A percentile compares a stretch with the other conserved stretches of the same genome.
phyloP scores from a whole-genome alignment of 1,139 yeast species.

The Debaryomycetaceae sp. region DNA sequence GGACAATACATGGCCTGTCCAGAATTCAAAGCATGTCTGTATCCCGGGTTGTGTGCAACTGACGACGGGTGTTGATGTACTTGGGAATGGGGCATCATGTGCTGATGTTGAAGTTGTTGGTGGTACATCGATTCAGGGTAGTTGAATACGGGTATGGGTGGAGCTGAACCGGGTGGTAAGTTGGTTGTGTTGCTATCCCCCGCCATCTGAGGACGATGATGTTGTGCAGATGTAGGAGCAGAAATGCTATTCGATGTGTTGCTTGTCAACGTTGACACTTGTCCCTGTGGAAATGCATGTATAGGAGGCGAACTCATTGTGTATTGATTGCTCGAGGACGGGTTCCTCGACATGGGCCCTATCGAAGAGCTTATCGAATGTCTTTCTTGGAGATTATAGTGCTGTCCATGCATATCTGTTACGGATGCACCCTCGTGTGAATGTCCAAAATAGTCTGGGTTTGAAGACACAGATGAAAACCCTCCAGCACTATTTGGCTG shows the following conservation, averaged over 20 bases:
- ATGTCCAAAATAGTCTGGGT: neutral
- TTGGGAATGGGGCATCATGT: neutral
- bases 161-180: neutral
- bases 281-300: neutral
- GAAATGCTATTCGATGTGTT: neutral
- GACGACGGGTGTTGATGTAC: neutral
- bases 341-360: slow-evolving; percentile 6
- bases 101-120: neutral
- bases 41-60: neutral
- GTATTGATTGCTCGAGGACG: slow-evolving; percentile 3
- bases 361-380: slow-evolving; percentile 12
- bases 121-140: slow-evolving; percentile 1
- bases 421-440: neutral
- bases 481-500: neutral
- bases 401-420: neutral
- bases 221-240: neutral
- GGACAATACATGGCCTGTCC: slow-evolving; percentile 1
- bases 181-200: neutral
- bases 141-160: slow-evolving; percentile 1
- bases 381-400: slow-evolving; percentile 10
- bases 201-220: neutral
- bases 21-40: neutral
- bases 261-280: neutral
- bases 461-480: neutral
- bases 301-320: slow-evolving; percentile 4